These are phyloP conservation scores for Lactarius quietus DNA, from an alignment of 768 basidiomycete species.

Conservation along the genomic window DNA sequence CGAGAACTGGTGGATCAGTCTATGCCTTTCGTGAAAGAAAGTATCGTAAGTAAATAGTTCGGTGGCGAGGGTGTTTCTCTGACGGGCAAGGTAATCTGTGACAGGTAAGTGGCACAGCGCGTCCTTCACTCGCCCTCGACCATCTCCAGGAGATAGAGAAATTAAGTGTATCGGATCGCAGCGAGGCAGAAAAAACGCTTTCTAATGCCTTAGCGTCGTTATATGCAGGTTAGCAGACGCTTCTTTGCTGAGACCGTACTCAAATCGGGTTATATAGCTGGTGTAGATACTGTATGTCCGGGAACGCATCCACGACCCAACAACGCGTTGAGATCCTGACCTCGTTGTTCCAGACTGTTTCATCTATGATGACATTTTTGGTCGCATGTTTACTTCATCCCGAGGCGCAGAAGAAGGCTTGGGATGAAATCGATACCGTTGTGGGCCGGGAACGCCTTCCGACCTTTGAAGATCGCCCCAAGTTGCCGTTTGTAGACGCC, in stretches of 20 bases:
- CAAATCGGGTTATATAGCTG: not conserved
- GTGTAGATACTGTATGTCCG: conserved; percentile 10
- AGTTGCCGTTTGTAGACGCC: conserved; percentile 27
- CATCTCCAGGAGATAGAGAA: too few relatives aligned
- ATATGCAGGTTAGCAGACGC: too few relatives aligned
- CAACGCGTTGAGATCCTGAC: not conserved
- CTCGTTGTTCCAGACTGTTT: not conserved
- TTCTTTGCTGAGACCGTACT: not conserved
- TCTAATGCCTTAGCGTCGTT: too few relatives aligned
- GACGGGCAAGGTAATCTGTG: too few relatives aligned
- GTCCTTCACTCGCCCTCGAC: too few relatives aligned
- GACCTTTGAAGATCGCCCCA: conserved; percentile 21
- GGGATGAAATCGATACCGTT: conserved; percentile 27
- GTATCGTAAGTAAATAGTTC: too few relatives aligned
- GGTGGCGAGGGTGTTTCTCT: too few relatives aligned
- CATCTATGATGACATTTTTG: not conserved
- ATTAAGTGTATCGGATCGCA: too few relatives aligned
- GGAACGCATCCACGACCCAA: not conserved
- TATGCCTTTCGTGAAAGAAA: conserved; percentile 9
- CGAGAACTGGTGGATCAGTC: not conserved
- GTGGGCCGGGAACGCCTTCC: conserved; percentile 26
- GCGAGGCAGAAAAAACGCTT: too few relatives aligned
- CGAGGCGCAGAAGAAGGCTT: too few relatives aligned
- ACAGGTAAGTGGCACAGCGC: too few relatives aligned
- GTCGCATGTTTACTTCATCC: too few relatives aligned